These are phyloP conservation scores for Biscogniauxia mediterranea DNA, from an alignment of 2,329 filamentous ascomycete species.

Conservation along the genomic window DNA sequence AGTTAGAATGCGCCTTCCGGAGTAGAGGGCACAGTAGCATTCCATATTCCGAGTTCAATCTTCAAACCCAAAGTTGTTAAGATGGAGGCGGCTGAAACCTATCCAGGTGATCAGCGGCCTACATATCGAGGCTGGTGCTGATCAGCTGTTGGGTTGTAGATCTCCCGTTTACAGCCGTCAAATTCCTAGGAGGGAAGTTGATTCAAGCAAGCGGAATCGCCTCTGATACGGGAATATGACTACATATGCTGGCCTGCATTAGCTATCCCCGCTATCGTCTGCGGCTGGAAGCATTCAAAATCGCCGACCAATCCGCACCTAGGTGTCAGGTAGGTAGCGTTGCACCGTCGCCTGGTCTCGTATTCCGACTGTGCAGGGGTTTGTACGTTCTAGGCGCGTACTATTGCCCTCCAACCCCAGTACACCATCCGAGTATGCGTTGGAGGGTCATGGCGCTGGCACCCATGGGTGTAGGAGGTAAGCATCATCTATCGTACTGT, in stretches of 20 bases:
- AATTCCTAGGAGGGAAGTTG: not conserved
- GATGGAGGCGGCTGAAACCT: not conserved
- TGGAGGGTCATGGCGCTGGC: not conserved
- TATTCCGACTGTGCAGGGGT: conserved; percentile 17
- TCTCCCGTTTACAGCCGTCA: not conserved
- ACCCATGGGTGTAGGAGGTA: not conserved
- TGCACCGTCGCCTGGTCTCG: conserved; percentile 19
- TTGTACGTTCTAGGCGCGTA: conserved; percentile 14
- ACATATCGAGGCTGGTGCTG: not conserved
- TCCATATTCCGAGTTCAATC: not conserved
- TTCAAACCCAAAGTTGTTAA: not conserved
- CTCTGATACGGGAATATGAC: conserved; percentile 1
- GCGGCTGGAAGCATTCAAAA: conserved; percentile 18
- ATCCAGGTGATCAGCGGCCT: not conserved
- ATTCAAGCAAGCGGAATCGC: not conserved
- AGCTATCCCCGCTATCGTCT: conserved; percentile 13
- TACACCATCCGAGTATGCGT: not conserved
- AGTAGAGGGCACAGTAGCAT: not conserved
- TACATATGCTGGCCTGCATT: conserved; percentile 16
- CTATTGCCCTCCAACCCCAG: conserved; percentile 4
- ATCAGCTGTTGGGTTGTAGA: not conserved
- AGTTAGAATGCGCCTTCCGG: not conserved
- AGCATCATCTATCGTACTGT: not conserved
- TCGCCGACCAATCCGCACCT: conserved; percentile 13
- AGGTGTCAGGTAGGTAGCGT: conserved; percentile 15